A percentile compares a stretch with the other conserved stretches of the same genome.
phyloP scores from a whole-genome alignment of 225 moss, liverwort and hornwort species.

The Antitrichia curtipendula region DNA sequence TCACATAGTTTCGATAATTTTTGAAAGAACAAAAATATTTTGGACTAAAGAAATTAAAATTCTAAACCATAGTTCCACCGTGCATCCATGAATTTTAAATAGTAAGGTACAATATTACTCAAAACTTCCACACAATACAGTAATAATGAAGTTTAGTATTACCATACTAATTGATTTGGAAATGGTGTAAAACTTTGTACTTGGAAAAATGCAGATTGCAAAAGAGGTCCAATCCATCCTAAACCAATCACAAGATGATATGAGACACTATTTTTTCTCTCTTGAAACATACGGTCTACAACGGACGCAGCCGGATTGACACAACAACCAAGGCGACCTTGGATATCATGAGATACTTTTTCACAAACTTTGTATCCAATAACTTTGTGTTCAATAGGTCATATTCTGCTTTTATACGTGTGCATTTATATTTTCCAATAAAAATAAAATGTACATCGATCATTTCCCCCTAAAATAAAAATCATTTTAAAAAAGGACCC shows the following conservation, averaged over 20 bases:
- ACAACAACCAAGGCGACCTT: no score
- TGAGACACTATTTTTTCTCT: no score
- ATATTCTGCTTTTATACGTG: not conserved
- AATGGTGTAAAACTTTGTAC: not conserved
- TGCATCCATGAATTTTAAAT: not conserved
- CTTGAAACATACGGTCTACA: no score
- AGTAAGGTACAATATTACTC: not conserved
- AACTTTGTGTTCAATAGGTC: not conserved
- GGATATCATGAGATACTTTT: not conserved
- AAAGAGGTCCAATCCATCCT: not conserved
- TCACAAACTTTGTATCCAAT: not conserved
- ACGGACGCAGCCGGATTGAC: no score
- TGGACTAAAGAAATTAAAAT: no score
- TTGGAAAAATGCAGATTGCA: not conserved
- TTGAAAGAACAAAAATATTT: not conserved
- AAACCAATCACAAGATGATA: not conserved
- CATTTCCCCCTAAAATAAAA: no score
- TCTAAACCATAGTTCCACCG: fast-evolving
- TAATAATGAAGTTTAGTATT: no score
- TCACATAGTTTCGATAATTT: not conserved
- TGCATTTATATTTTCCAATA: not conserved
- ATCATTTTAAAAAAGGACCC: not conserved
- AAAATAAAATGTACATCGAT: not conserved
- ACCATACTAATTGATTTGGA: no score
- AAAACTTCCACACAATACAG: fast-evolving